These are phyloP conservation scores for Panicum virgatum DNA, from an alignment of 202 grass and related monocot species.

Conservation along the genomic window DNA sequence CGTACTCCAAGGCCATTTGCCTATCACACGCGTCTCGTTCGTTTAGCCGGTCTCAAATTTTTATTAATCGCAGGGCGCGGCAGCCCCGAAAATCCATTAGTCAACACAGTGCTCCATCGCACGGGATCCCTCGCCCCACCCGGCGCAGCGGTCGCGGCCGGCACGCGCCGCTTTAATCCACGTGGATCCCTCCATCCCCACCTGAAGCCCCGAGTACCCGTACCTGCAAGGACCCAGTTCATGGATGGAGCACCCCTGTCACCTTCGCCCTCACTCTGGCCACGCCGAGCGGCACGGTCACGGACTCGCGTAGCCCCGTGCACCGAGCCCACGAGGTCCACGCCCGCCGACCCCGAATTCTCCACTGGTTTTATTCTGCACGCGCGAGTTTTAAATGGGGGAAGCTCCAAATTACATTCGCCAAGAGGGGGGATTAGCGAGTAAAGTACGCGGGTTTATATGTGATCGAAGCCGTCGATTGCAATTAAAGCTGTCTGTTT, in stretches of 20 bases:
- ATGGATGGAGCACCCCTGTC: neutral
- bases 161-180: slow-evolving; percentile 44
- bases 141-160: slow-evolving; percentile 22
- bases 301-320: neutral
- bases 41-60: neutral
- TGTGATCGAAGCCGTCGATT: slow-evolving; percentile 20
- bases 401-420: slow-evolving; percentile 12
- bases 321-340: neutral
- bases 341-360: neutral
- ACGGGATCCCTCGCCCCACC: slow-evolving; percentile 31
- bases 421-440: neutral
- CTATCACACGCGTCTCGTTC: neutral
- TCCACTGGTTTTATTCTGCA: neutral
- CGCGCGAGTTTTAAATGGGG: neutral
- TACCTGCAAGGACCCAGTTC: neutral
- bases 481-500: slow-evolving; percentile 15
- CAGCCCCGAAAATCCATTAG: neutral
- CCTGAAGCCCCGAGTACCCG: neutral
- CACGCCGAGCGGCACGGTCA: neutral
- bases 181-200: slow-evolving; percentile 13
- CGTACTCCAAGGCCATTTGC: neutral
- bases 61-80: neutral
- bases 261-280: neutral
- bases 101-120: slow-evolving; percentile 40
- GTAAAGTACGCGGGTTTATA: neutral